These are phyloP conservation scores for Pseudogymnoascus sp. DNA, from an alignment of 2,329 filamentous ascomycete species.

Conservation along the genomic window DNA sequence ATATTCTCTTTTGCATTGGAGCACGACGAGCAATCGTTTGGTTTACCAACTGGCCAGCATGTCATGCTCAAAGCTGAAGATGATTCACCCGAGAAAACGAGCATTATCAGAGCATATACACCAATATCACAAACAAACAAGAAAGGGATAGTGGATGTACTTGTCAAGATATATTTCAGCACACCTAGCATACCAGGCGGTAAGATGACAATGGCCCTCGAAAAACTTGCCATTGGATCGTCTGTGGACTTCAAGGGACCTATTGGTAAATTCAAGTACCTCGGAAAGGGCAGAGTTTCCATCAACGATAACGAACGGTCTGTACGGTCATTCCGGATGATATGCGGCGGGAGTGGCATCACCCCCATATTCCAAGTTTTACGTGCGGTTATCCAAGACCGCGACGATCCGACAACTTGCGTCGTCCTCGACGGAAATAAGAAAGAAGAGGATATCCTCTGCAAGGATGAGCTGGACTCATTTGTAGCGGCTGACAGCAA, in stretches of 20 bases:
- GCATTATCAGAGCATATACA: constrained; percentile 81
- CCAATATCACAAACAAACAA: constrained; percentile 62
- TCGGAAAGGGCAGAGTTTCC: constrained; percentile 56
- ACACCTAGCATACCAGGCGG: constrained; percentile 54
- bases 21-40: constrained; percentile 60
- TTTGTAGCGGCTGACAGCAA: constrained; percentile 47
- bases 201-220: constrained; percentile 74
- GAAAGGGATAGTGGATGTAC: constrained; percentile 60
- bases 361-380: constrained; percentile 88
- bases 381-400: constrained; percentile 62
- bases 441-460: constrained; percentile 73
- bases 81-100: constrained; percentile 51
- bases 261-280: constrained; percentile 77
- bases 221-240: constrained; percentile 64
- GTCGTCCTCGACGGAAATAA: constrained; percentile 74
- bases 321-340: constrained; percentile 71
- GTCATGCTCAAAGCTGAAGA: constrained; percentile 76
- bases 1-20: constrained; percentile 78
- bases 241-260: constrained; percentile 82
- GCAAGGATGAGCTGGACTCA: constrained; percentile 61
- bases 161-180: constrained; percentile 77
- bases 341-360: constrained; percentile 82
- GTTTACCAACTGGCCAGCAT: constrained; percentile 79
- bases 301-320: constrained; percentile 50
- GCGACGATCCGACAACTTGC: constrained; percentile 58